Evolutionary conservation across 306 rosid genomes (phyloP).

Genomic region (Nissolia schottii): DNA sequence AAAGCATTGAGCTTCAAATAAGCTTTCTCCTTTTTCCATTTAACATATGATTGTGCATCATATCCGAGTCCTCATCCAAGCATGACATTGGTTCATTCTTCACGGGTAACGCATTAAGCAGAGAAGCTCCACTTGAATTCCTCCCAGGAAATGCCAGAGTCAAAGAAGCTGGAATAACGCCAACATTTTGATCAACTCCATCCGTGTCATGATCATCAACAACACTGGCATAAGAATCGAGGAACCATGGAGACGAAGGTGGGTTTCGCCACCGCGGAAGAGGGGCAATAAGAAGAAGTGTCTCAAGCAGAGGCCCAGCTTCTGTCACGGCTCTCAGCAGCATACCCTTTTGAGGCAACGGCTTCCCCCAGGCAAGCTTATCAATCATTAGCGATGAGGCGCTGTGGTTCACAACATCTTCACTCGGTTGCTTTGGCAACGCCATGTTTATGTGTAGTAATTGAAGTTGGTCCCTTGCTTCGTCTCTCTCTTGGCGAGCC

Average conservation of each 20-base stretch:
- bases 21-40: background rate
- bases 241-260: background rate
- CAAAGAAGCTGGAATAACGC: slow-evolving; percentile 26
- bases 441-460: background rate
- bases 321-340: slow-evolving; percentile 39
- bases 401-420: no score
- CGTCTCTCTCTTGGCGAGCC: background rate
- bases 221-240: no score
- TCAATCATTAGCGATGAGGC: slow-evolving; percentile 20
- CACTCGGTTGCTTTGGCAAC: background rate
- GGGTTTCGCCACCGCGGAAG: slow-evolving; percentile 43
- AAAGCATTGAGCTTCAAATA: background rate
- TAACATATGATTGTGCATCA: background rate
- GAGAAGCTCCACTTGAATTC: background rate
- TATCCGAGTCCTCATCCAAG: background rate
- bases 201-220: background rate
- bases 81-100: background rate
- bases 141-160: slow-evolving; percentile 36
- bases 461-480: background rate
- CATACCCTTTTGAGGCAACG: slow-evolving; percentile 49
- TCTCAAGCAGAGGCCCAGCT: slow-evolving; percentile 48
- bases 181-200: slow-evolving; percentile 6
- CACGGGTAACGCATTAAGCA: background rate
- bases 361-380: slow-evolving; percentile 23
- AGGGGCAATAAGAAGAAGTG: slow-evolving; percentile 42